phyloP scores from a whole-genome alignment of 2,329 filamentous ascomycete species.

The Paecilomyces variotii region DNA sequence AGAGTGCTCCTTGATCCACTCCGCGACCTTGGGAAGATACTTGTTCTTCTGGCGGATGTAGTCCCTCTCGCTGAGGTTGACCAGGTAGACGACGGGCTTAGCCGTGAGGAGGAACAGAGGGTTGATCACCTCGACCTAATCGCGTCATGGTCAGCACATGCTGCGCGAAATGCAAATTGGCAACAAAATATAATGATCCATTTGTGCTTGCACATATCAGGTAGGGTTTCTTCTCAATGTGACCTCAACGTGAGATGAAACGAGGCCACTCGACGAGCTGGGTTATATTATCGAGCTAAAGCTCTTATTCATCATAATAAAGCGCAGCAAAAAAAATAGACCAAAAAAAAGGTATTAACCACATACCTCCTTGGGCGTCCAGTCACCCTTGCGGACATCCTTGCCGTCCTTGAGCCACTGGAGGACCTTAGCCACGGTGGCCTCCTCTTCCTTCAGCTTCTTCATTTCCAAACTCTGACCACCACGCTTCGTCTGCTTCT shows the following conservation, averaged over 20 bases:
- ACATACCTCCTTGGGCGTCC: conserved; percentile 86
- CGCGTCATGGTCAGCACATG: conserved; percentile 14
- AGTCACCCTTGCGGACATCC: conserved; percentile 84
- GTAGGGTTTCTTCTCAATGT: conserved; percentile 76
- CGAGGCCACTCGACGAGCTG: conserved; percentile 97
- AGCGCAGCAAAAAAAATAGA: conserved; percentile 25
- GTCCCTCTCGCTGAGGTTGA: conserved; percentile 95
- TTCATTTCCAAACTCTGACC: conserved; percentile 96
- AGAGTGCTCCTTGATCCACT: conserved; percentile 91
- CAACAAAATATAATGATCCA: conserved; percentile 7
- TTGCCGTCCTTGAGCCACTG: conserved; percentile 78
- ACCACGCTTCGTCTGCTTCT: conserved; percentile 91
- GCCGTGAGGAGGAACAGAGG: conserved; percentile 89
- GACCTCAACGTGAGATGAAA: conserved; percentile 62
- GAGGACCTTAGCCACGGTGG: conserved; percentile 84
- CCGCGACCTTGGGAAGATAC: conserved; percentile 83
- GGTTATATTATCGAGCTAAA: conserved; percentile 85
- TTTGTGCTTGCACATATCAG: conserved; percentile 48
- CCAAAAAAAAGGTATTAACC: conserved; percentile 14
- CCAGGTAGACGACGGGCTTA: conserved; percentile 93
- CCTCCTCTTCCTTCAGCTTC: conserved; percentile 91
- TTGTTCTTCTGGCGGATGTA: conserved; percentile 99
- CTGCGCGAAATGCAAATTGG: conserved; percentile 8
- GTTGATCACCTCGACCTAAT: conserved; percentile 93
- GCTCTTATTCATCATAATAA: conserved; percentile 94